Evolutionary conservation across 164 flowering plant genomes (phyloP).

Genomic region (Platanus orientalis): DNA sequence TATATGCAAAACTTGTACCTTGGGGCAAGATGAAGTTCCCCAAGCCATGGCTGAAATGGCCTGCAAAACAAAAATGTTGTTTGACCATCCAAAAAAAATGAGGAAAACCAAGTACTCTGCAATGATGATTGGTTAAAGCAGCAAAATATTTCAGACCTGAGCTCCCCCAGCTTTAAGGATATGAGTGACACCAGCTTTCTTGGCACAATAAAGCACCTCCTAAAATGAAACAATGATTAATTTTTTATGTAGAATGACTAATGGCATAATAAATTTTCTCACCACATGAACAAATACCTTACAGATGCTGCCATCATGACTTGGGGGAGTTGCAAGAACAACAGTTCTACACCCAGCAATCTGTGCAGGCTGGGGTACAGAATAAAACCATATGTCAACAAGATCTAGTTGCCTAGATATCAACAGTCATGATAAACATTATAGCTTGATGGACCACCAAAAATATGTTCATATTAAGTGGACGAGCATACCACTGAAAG

Average conservation of each 20-base stretch:
- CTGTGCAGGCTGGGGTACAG: conserved; percentile 76
- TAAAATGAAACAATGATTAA: conserved; percentile 14
- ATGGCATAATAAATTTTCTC: neutral
- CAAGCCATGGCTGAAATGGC: conserved; percentile 99
- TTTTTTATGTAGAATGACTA: neutral
- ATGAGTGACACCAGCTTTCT: conserved; percentile 98
- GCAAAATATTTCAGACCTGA: conserved; percentile 51
- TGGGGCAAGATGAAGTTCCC: conserved; percentile 97
- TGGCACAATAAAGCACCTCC: conserved; percentile 98
- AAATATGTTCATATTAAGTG: neutral
- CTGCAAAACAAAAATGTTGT: conserved; percentile 32
- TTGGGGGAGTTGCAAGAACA: conserved; percentile 95
- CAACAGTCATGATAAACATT: conserved; percentile 2
- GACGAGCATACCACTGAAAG: conserved; percentile 73
- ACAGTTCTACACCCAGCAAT: conserved; percentile 94
- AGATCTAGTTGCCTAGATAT: conserved; percentile 13
- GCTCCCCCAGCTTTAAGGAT: conserved; percentile 99
- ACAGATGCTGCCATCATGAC: conserved; percentile 81
- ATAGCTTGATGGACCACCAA: conserved; percentile 13
- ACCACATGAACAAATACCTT: conserved; percentile 46
- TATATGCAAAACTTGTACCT: conserved; percentile 41
- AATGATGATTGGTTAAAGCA: neutral
- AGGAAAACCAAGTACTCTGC: neutral
- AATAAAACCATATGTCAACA: conserved; percentile 29
- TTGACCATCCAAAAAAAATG: neutral